phyloP scores from a whole-genome alignment of 371 early-diverging fungal genomes.

The Mucor plumbeus region DNA sequence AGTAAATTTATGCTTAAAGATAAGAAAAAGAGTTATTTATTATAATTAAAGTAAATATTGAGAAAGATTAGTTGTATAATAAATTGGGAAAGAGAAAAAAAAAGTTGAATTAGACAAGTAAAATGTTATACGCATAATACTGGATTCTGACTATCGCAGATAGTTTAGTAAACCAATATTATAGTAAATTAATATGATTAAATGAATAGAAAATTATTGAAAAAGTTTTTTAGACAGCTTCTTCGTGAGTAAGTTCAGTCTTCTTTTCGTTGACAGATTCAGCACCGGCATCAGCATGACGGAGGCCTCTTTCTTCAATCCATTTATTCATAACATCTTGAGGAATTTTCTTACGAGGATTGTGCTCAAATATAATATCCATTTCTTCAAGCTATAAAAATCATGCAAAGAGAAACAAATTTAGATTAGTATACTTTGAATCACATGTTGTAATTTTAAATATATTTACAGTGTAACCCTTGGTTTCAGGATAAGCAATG shows the following conservation, averaged over 20 bases:
- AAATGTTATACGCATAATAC: background rate
- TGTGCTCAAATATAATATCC: constrained; percentile 45
- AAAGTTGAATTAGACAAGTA: too few relatives aligned
- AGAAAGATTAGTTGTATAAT: too few relatives aligned
- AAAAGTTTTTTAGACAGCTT: background rate
- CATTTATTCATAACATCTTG: constrained; percentile 34
- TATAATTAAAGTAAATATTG: too few relatives aligned
- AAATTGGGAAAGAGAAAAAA: too few relatives aligned
- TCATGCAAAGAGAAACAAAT: background rate
- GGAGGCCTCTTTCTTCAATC: constrained; percentile 27
- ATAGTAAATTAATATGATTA: background rate
- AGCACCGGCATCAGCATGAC: constrained; percentile 6
- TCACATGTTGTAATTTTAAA: background rate
- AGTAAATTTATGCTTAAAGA: too few relatives aligned
- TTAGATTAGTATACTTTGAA: background rate
- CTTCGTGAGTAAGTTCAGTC: constrained; percentile 2
- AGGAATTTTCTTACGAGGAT: constrained; percentile 39
- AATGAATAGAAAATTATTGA: too few relatives aligned
- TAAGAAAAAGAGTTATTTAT: too few relatives aligned
- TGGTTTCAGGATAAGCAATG: constrained; percentile 67
- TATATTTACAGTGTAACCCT: constrained; percentile 51
- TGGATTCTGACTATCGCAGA: background rate
- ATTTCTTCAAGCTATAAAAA: constrained; percentile 45
- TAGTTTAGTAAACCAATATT: background rate
- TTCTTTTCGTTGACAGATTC: background rate